Percentiles rank a stretch among this genome's conserved stretches.
These are phyloP conservation scores for Botrytis porri DNA, from an alignment of 2,329 filamentous ascomycete genomes.

Conservation along the genomic window DNA sequence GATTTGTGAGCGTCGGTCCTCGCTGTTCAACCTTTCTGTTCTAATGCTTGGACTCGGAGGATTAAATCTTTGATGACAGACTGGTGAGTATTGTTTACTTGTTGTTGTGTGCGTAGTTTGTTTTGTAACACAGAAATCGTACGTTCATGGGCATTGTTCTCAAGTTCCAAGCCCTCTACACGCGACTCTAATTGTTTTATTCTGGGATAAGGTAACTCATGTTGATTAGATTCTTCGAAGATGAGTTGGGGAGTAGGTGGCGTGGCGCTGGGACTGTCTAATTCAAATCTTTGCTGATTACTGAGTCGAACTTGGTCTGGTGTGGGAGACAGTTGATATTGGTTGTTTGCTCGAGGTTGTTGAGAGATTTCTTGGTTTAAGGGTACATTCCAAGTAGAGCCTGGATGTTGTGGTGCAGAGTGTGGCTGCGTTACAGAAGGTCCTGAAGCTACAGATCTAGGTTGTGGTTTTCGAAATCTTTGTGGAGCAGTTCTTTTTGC, in stretches of 20 bases:
- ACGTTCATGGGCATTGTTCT: constrained; percentile 8
- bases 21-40: not conserved
- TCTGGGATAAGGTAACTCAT: not conserved
- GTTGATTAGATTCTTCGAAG: not conserved
- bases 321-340: not conserved
- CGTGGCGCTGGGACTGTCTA: not conserved
- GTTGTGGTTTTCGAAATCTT: not conserved
- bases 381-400: not conserved
- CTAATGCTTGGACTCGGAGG: constrained; percentile 4
- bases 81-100: constrained; percentile 15
- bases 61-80: constrained; percentile 12
- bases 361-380: not conserved
- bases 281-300: not conserved
- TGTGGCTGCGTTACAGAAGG: not conserved
- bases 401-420: not conserved
- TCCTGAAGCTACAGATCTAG: not conserved
- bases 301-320: not conserved
- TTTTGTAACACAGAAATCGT: not conserved
- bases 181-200: constrained; percentile 1
- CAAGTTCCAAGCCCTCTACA: not conserved
- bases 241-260: not conserved
- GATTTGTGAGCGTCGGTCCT: not conserved
- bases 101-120: constrained; percentile 13
- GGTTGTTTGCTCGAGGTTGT: not conserved
- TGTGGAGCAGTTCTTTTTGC: not conserved